Conservation (phyloP, 305 asterid genomes). For the Lippia alba region DNA sequence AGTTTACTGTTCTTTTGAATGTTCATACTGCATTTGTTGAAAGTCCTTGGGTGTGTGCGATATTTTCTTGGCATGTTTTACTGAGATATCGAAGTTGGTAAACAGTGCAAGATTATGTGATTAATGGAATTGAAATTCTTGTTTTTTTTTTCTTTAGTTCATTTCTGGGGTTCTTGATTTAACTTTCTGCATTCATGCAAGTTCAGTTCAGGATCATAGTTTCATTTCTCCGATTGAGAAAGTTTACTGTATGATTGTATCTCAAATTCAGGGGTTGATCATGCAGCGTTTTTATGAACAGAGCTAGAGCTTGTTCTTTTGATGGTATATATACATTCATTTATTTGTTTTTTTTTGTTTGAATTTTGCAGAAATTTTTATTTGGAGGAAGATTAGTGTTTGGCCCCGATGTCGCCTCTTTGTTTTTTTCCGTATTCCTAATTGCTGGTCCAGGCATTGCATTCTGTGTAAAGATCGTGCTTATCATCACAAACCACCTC, state of each 20-base stretch:
- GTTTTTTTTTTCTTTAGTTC: background rate
- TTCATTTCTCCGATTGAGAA: background rate
- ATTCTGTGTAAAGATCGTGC: constrained; percentile 57
- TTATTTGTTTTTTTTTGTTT: constrained; percentile 25
- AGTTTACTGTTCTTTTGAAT: background rate
- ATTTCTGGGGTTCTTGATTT: background rate
- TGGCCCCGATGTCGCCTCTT: constrained; percentile 80
- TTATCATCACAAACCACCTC: constrained; percentile 41
- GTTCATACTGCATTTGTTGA: background rate
- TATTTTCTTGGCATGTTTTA: constrained; percentile 10
- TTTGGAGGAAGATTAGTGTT: constrained; percentile 83
- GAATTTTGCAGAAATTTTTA: constrained; percentile 65
- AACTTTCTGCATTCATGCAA: background rate
- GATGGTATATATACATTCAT: background rate
- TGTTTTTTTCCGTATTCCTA: constrained; percentile 60
- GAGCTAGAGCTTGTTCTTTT: constrained; percentile 6
- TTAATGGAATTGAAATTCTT: too few relatives aligned
- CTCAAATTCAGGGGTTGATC: constrained; percentile 7
- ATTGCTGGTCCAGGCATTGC: constrained; percentile 69
- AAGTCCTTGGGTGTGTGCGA: background rate
- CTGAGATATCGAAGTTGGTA: constrained; percentile 13
- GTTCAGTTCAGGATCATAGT: constrained; percentile 11
- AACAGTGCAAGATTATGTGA: background rate
- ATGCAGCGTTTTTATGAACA: background rate
- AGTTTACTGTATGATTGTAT: constrained; percentile 15